These are phyloP conservation scores for Eragrostis tef DNA, from an alignment of 202 grass and related monocot genomes.

Conservation along the genomic window DNA sequence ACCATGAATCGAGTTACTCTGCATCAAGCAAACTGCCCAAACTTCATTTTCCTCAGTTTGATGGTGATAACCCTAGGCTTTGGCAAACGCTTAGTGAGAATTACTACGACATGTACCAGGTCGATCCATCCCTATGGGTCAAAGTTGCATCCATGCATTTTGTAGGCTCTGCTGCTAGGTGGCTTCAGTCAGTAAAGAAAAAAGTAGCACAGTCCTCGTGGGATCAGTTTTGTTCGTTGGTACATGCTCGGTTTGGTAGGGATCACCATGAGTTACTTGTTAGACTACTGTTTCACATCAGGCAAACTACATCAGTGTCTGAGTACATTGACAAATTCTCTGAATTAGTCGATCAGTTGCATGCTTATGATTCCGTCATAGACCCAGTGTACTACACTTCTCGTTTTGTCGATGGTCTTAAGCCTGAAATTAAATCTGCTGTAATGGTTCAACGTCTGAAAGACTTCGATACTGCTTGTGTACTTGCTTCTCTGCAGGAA, in stretches of 20 bases:
- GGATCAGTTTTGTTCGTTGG: not conserved
- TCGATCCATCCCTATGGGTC: conserved; percentile 10
- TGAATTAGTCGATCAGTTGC: not conserved
- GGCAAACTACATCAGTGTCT: accelerated
- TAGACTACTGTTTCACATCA: not conserved
- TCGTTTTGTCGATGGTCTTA: not conserved
- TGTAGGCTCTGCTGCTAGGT: not conserved
- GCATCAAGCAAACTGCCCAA: not conserved
- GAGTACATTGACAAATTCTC: not conserved
- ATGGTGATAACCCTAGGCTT: not conserved
- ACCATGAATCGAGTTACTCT: too few relatives aligned
- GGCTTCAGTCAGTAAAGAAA: not conserved
- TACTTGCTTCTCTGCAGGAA: not conserved
- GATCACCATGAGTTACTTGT: not conserved
- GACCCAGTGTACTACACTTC: not conserved
- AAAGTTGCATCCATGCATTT: not conserved
- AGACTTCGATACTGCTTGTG: not conserved
- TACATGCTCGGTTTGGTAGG: not conserved
- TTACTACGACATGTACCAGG: conserved; percentile 50
- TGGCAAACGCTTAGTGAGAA: not conserved
- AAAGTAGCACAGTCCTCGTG: not conserved
- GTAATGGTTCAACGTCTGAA: not conserved
- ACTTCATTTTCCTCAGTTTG: not conserved
- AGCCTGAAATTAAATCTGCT: not conserved
- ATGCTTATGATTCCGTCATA: not conserved